Conservation (phyloP, 2,329 filamentous ascomycete genomes). For the Lecanicillium sp. region DNA sequence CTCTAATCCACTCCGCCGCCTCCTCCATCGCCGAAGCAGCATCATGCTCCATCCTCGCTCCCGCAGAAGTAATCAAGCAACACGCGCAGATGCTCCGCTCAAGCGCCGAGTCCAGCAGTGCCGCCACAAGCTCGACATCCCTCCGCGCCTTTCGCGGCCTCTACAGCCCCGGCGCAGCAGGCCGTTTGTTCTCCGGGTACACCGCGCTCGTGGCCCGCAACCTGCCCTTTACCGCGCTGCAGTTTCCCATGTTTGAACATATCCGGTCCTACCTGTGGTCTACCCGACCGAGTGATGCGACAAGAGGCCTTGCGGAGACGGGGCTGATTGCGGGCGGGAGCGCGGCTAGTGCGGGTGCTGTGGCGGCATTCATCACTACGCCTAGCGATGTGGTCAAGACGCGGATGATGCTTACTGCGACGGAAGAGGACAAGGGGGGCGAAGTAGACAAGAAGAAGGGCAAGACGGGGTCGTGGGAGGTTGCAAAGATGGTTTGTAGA, state of each 20-base stretch:
- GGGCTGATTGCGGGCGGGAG: slow-evolving; percentile 63
- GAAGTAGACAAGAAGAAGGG: slow-evolving; percentile 16
- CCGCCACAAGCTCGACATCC: slow-evolving; percentile 27
- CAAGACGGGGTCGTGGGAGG: slow-evolving; percentile 39
- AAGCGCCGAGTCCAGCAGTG: slow-evolving; percentile 8
- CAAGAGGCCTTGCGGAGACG: slow-evolving; percentile 48
- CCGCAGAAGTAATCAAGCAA: slow-evolving; percentile 86
- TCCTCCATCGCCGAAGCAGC: slow-evolving; percentile 74
- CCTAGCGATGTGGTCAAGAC: slow-evolving; percentile 89
- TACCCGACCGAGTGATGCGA: slow-evolving; percentile 19
- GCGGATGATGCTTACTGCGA: slow-evolving; percentile 73
- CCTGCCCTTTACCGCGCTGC: slow-evolving; percentile 77
- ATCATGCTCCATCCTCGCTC: slow-evolving; percentile 78
- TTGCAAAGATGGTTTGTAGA: slow-evolving; percentile 56
- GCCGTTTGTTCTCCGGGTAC: slow-evolving; percentile 64
- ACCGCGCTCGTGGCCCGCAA: slow-evolving; percentile 75
- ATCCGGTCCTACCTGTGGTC: slow-evolving; percentile 47
- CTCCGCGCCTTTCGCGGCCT: slow-evolving; percentile 39
- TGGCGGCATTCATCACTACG: slow-evolving; percentile 76
- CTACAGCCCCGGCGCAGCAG: slow-evolving; percentile 43
- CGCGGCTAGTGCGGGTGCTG: slow-evolving; percentile 63
- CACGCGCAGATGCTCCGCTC: slow-evolving; percentile 74
- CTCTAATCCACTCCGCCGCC: slow-evolving; percentile 63
- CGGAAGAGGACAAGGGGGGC: slow-evolving; percentile 28
- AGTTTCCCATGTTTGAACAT: slow-evolving; percentile 81